phyloP scores from a whole-genome alignment of 1,284 basidiomycete species.

The Sporisorium exsertum region DNA sequence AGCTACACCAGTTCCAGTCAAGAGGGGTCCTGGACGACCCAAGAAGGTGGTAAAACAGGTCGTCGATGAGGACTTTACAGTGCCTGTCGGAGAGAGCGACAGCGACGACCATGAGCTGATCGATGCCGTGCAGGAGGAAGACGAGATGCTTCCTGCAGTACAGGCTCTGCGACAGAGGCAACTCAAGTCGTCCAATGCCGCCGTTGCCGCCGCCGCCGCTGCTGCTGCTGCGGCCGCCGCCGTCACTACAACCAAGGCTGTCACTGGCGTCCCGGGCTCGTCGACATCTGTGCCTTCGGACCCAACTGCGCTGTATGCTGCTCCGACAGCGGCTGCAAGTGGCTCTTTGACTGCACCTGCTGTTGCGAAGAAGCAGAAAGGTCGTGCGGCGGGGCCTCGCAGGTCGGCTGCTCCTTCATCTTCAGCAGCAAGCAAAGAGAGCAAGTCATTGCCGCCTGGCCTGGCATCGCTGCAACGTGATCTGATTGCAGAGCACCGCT shows the following conservation, averaged over 20 bases:
- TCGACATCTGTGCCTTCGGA: slow-evolving; percentile 3
- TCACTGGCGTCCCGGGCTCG: background rate
- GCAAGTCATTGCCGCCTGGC: slow-evolving; percentile 11
- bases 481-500: slow-evolving; percentile 28
- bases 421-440: slow-evolving; percentile 9
- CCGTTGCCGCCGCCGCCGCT: slow-evolving; percentile 13
- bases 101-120: slow-evolving; percentile 34
- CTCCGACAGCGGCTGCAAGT: slow-evolving; percentile 4
- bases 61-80: slow-evolving; percentile 34
- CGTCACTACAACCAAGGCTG: slow-evolving; percentile 9
- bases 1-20: slow-evolving; percentile 7
- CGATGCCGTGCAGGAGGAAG: slow-evolving; percentile 31
- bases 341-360: background rate
- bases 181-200: slow-evolving; percentile 20
- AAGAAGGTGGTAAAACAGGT: slow-evolving; percentile 24
- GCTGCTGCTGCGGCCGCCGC: slow-evolving; percentile 9
- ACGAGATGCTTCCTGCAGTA: slow-evolving; percentile 36
- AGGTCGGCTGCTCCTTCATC: slow-evolving; percentile 4
- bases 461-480: slow-evolving; percentile 29
- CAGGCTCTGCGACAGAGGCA: slow-evolving; percentile 32
- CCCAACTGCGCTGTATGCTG: slow-evolving; percentile 2
- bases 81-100: slow-evolving; percentile 27
- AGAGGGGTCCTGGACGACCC: slow-evolving; percentile 29
- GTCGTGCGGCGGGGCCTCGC: background rate
- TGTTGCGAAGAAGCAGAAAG: slow-evolving; percentile 1